phyloP scores from a whole-genome alignment of 306 rosid species.

The Rubus parviflorus region DNA sequence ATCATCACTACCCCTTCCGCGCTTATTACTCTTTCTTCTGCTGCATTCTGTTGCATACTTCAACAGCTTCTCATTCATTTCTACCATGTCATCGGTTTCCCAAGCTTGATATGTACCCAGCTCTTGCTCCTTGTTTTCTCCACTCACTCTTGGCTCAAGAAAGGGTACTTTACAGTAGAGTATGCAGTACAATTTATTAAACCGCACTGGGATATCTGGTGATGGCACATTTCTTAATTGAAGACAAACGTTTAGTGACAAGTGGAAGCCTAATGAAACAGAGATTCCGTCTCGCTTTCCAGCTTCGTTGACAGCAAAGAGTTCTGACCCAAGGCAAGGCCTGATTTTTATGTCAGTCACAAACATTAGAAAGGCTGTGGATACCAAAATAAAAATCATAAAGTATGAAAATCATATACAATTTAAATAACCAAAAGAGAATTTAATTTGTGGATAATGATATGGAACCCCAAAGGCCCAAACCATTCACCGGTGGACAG shows the following conservation, averaged over 20 bases:
- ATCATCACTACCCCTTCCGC: slow-evolving; percentile 9
- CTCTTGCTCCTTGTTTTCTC: slow-evolving; percentile 5
- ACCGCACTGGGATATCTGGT: slow-evolving; percentile 24
- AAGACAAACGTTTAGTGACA: slow-evolving; percentile 55
- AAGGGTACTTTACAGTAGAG: slow-evolving; percentile 40
- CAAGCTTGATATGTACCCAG: slow-evolving; percentile 35
- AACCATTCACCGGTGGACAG: too few species aligned
- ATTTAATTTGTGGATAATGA: too few species aligned
- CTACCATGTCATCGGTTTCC: slow-evolving; percentile 45
- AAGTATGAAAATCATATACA: neutral
- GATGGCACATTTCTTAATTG: slow-evolving; percentile 46
- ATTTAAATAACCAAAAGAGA: too few species aligned
- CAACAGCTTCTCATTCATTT: slow-evolving; percentile 42
- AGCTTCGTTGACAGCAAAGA: slow-evolving; percentile 37
- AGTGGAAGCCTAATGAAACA: slow-evolving; percentile 37
- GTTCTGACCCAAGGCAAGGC: slow-evolving; percentile 51
- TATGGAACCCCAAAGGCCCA: neutral
- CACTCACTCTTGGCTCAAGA: slow-evolving; percentile 21
- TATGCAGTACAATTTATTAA: slow-evolving; percentile 46
- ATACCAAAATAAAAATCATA: neutral
- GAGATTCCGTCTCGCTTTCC: slow-evolving; percentile 32
- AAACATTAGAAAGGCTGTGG: neutral
- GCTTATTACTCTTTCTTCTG: slow-evolving; percentile 3
- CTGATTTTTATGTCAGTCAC: slow-evolving; percentile 36
- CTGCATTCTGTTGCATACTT: slow-evolving; percentile 32